Evolutionary conservation across 73 alveolate genomes (phyloP).

Genomic region (Blepharisma japonicum): DNA sequence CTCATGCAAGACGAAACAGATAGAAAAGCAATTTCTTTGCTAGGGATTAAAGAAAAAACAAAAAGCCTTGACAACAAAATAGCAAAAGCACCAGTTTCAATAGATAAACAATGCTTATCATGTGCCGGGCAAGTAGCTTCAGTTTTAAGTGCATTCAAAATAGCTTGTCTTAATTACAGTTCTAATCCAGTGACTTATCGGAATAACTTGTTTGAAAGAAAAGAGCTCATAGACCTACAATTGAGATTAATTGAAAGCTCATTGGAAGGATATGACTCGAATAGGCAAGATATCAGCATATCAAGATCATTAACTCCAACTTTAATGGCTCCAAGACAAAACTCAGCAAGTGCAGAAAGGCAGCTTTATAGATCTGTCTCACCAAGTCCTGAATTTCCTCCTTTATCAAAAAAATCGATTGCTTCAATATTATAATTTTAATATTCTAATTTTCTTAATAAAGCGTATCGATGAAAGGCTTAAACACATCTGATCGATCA

Average conservation of each 20-base stretch:
- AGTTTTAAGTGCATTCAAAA: conserved; percentile 55
- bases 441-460: too few species aligned
- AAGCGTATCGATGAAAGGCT: too few species aligned
- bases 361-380: too few species aligned
- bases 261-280: background rate
- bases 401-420: too few species aligned
- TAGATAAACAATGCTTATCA: conserved; percentile 55
- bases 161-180: conserved; percentile 59
- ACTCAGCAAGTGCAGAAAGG: too few species aligned
- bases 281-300: too few species aligned
- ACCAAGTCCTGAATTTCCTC: too few species aligned
- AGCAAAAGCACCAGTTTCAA: conserved; percentile 27
- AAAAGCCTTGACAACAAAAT: background rate
- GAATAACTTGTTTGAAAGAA: conserved; percentile 24
- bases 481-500: too few species aligned
- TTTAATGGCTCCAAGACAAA: too few species aligned
- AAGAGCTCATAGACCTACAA: background rate
- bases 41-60: conserved; percentile 37
- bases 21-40: conserved; percentile 27
- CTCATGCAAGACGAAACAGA: conserved; percentile 39
- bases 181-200: conserved; percentile 58
- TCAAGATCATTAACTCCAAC: too few species aligned
- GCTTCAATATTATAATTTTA: too few species aligned
- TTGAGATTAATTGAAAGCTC: background rate
- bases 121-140: conserved; percentile 46